A percentile compares a stretch with the other conserved stretches of the same genome.
Conservation (phyloP, 169 alveolate genomes). For the Eimeria sp. region DNA sequence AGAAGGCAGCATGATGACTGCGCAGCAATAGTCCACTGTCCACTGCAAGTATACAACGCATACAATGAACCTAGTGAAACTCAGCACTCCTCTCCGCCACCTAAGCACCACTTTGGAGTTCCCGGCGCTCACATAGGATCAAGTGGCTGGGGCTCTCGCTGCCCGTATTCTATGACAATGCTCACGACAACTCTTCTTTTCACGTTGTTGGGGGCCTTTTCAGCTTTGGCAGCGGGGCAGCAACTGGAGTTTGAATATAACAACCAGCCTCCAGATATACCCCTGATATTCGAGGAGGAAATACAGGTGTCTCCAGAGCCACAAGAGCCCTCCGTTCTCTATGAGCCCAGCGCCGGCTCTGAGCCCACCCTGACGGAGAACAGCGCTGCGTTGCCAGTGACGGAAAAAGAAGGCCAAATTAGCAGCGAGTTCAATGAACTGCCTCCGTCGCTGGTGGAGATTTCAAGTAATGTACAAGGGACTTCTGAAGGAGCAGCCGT, state of each 20-base stretch:
- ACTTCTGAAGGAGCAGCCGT: not conserved
- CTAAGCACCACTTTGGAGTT: too few relatives aligned
- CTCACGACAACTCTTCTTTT: conserved; percentile 12
- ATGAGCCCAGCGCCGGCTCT: not conserved
- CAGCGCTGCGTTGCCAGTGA: not conserved
- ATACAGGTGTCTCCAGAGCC: not conserved
- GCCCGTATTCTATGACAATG: not conserved
- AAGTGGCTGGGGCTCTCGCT: not conserved
- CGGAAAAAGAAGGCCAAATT: not conserved
- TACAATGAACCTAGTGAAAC: not conserved
- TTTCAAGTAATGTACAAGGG: not conserved
- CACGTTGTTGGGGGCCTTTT: not conserved
- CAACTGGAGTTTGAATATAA: not conserved
- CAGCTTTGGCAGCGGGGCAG: not conserved
- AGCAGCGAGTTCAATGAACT: not conserved
- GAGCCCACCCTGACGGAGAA: not conserved
- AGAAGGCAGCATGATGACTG: not conserved
- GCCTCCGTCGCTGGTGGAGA: not conserved
- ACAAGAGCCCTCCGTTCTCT: not conserved
- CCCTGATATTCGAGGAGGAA: not conserved
- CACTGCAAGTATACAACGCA: not conserved
- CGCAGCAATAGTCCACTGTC: not conserved
- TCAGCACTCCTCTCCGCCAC: not conserved
- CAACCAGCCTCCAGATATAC: conserved; percentile 3
- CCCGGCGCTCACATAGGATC: not conserved